These are phyloP conservation scores for Dioszegia hungarica DNA, from an alignment of 768 basidiomycete species.

Conservation along the genomic window DNA sequence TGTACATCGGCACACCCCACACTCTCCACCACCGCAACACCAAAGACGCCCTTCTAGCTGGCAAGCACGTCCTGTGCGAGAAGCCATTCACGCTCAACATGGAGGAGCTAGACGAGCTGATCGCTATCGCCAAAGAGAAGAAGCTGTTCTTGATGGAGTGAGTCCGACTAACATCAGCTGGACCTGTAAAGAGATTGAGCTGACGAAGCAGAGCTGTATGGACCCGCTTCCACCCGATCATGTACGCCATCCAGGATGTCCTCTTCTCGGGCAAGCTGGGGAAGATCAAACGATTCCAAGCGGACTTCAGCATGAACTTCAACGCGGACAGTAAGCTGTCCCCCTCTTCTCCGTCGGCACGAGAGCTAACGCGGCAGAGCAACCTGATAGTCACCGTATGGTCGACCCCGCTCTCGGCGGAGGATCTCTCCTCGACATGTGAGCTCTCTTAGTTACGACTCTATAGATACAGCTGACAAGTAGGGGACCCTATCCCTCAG, in stretches of 20 bases:
- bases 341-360: not conserved
- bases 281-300: constrained; percentile 51
- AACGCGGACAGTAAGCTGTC: constrained; percentile 58
- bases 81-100: constrained; percentile 78
- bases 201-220: constrained; percentile 30
- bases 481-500: constrained; percentile 26
- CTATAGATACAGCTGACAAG: not conserved
- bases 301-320: constrained; percentile 72
- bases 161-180: constrained; percentile 49
- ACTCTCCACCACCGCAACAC: constrained; percentile 75
- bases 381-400: constrained; percentile 65
- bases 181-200: not conserved
- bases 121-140: constrained; percentile 68
- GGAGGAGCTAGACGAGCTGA: constrained; percentile 68
- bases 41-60: constrained; percentile 66
- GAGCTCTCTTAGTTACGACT: constrained; percentile 35
- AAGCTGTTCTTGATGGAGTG: constrained; percentile 90
- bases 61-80: constrained; percentile 83
- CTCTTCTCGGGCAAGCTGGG: constrained; percentile 42
- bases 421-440: constrained; percentile 79
- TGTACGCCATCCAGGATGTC: constrained; percentile 40
- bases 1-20: constrained; percentile 84
- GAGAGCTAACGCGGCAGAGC: constrained; percentile 46
- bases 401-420: constrained; percentile 74
- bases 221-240: constrained; percentile 45